Base-by-base conservation (phyloP, 1,284 basidiomycete genomes). In the Malassezia globosa region DNA sequence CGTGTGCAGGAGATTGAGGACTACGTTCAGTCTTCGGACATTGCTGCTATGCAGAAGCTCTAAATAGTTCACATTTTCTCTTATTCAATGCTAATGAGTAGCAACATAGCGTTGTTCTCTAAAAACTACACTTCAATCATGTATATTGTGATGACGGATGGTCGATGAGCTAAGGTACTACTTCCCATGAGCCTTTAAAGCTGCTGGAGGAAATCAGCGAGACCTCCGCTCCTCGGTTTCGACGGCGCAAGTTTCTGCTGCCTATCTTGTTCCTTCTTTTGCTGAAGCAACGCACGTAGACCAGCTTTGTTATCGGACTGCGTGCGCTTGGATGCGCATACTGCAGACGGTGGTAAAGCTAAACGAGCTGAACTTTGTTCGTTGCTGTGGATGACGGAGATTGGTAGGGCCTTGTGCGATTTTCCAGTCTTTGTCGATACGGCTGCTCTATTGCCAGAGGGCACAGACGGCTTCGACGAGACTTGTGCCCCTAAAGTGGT, bases 11-110 rank as follows among this genome's bases (percentile, higher is more conserved):
- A 76, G 68, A 82, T 89, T 65, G 90, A 95, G 51, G 94, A 97
- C 73, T 88, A 85, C 74, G 83, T 96, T 63, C 92, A 97, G 80
- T 90, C 86, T 73, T 79, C 84, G 38, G 94, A 97, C 74, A 58
- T 70, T 53, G 67, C 66, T 58, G 65, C 66, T 55, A 69, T 69
- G 66, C 62, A 63, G 54, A 69, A 69, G 60, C 61, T 69, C 60
- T 69, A 60, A 67, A 14, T 46, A 43, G 39, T 7, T 11, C 13
- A 18, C 18, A 8, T 31, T 31, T n/a, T n/a, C n/a, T 31, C 13
- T 8, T 37, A 16, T 8, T 37, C 13, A 16, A 2, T 37, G 21
- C 21, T 31, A 10, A n/a, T 31, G n/a, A n/a, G 29, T 31, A 31
- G n/a, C 8, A 31, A 31, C 29, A 31, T n/a, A 31, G 29, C 29